Conservation (phyloP, 345 rosid genomes). For the Corchorus capsularis region DNA sequence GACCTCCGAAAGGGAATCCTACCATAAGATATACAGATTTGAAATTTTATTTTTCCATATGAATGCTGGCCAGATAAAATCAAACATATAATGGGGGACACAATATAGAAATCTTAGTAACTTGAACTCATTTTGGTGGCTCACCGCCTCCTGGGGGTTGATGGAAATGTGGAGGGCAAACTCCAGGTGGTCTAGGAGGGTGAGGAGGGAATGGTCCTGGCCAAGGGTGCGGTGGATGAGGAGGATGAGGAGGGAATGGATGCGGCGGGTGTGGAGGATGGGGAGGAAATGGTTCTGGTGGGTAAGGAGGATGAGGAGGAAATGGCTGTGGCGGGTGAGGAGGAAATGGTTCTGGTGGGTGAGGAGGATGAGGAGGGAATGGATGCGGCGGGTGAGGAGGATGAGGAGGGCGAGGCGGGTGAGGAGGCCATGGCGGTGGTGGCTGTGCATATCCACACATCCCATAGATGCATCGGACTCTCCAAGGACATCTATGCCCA, state of each 20-base stretch:
- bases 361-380: constrained; percentile 22
- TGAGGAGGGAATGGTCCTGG: background rate
- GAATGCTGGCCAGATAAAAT: background rate
- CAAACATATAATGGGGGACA: background rate
- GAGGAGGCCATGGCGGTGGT: background rate
- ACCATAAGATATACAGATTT: background rate
- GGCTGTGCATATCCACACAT: constrained; percentile 61
- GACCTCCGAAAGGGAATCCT: background rate
- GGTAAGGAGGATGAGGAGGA: background rate
- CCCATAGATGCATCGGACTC: constrained; percentile 41
- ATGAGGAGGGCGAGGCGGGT: constrained; percentile 18
- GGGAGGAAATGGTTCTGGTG: background rate
- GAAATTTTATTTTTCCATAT: background rate
- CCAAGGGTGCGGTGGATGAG: background rate
- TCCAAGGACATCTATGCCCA: constrained; percentile 42
- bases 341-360: background rate
- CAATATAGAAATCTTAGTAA: background rate
- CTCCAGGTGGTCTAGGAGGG: background rate
- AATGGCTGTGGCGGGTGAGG: background rate
- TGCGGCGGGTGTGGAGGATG: background rate
- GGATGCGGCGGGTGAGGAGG: constrained; percentile 14
- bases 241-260: background rate
- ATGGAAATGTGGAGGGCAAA: constrained; percentile 4
- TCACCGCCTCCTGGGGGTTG: background rate
- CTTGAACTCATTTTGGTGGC: background rate